Evolutionary conservation across 2,329 filamentous ascomycete genomes (phyloP).

Genomic region (Penicillium sp.): DNA sequence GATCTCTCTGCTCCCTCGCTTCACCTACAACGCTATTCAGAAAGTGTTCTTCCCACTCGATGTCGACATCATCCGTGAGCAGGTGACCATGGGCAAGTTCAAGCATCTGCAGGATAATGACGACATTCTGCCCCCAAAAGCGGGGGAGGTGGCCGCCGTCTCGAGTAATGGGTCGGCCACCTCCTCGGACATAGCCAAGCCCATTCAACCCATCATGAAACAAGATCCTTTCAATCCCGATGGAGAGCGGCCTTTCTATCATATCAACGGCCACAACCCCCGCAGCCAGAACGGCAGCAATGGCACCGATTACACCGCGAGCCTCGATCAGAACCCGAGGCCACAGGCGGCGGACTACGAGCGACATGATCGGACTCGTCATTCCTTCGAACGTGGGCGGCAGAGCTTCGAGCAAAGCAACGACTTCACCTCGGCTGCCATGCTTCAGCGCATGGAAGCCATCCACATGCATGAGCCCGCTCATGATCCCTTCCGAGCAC

Average conservation of each 20-base stretch:
- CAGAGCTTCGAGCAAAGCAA: conserved; percentile 80
- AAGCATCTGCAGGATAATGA: conserved; percentile 62
- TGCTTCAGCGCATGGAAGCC: conserved; percentile 78
- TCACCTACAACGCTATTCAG: conserved; percentile 78
- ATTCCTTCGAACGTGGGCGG: conserved; percentile 79
- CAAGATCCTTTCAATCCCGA: conserved; percentile 69
- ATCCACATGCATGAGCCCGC: conserved; percentile 40
- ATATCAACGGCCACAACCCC: conserved; percentile 74
- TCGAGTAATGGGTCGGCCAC: conserved; percentile 41
- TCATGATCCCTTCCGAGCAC: conserved; percentile 33
- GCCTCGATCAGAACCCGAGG: conserved; percentile 47
- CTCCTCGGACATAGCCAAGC: conserved; percentile 42
- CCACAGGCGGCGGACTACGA: conserved; percentile 57
- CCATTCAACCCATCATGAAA: conserved; percentile 54
- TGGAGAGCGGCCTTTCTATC: conserved; percentile 84
- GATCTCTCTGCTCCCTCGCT: conserved; percentile 80
- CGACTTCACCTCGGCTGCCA: conserved; percentile 86
- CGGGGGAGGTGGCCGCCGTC: conserved; percentile 34
- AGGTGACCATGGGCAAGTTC: conserved; percentile 78
- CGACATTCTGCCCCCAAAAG: conserved; percentile 48
- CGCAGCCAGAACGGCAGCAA: conserved; percentile 88
- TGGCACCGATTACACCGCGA: conserved; percentile 78
- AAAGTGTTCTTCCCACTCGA: conserved; percentile 93
- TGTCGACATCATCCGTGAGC: conserved; percentile 92
- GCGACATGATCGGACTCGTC: conserved; percentile 72